Evolutionary conservation across 192 early-diverging fungal genomes (phyloP).

Genomic region (Umbelopsis isabellina): DNA sequence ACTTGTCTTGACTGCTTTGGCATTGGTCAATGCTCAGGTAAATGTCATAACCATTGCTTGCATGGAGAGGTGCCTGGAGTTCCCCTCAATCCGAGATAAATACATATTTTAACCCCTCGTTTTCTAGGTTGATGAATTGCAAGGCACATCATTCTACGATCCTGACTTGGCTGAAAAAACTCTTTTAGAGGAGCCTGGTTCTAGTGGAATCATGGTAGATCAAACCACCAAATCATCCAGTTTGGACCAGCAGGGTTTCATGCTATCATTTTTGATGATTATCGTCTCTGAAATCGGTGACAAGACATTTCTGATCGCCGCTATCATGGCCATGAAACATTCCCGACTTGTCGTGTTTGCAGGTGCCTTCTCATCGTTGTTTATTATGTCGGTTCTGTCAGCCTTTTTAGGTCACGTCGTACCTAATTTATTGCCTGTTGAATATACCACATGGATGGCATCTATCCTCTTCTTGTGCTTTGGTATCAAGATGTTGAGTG

Average conservation of each 20-base stretch:
- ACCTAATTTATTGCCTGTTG: slow-evolving; percentile 83
- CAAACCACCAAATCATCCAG: not conserved
- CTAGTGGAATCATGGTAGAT: not conserved
- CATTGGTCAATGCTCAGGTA: no score
- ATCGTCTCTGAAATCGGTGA: slow-evolving; percentile 97
- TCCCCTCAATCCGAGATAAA: no score
- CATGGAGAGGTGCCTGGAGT: not conserved
- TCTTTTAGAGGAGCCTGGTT: not conserved
- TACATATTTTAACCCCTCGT: no score
- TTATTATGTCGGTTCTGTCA: slow-evolving; percentile 95
- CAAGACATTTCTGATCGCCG: slow-evolving; percentile 99
- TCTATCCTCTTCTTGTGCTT: slow-evolving; percentile 91
- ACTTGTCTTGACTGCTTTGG: no score
- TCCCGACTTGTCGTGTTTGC: slow-evolving; percentile 89
- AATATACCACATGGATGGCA: slow-evolving; percentile 85
- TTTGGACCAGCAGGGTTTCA: slow-evolving; percentile 41
- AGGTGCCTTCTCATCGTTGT: slow-evolving; percentile 84
- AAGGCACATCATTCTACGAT: not conserved
- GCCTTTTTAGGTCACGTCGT: slow-evolving; percentile 90
- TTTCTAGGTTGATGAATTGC: not conserved
- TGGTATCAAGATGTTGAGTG: slow-evolving; percentile 86
- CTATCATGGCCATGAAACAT: slow-evolving; percentile 98
- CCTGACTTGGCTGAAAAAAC: slow-evolving; percentile 9
- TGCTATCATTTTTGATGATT: slow-evolving; percentile 83
- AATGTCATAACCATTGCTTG: no score